phyloP scores from a whole-genome alignment of 2,329 filamentous ascomycete species.

The Parafenestella ontariensis region DNA sequence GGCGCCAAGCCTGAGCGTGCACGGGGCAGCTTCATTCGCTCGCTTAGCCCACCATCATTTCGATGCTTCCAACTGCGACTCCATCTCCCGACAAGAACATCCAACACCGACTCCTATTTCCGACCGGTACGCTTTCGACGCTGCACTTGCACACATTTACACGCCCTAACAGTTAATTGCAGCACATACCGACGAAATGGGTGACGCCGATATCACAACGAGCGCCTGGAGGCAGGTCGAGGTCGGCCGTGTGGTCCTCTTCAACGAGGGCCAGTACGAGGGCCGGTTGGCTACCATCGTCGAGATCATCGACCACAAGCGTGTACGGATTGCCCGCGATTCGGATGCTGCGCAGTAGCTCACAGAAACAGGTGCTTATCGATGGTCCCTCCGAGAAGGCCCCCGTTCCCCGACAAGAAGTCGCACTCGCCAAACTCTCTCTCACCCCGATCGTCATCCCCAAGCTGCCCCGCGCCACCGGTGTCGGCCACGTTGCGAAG shows the following conservation, averaged over 20 bases:
- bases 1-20: not conserved
- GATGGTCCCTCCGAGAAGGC: conserved; percentile 87
- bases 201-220: conserved; percentile 57
- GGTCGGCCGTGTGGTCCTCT: conserved; percentile 95
- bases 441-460: conserved; percentile 89
- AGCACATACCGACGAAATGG: conserved; percentile 54
- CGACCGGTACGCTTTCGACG: conserved; percentile 48
- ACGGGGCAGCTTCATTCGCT: conserved; percentile 1
- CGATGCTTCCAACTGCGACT: conserved; percentile 22
- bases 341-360: conserved; percentile 32
- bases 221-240: conserved; percentile 85
- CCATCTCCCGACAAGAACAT: conserved; percentile 38
- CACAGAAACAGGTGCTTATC: conserved; percentile 78
- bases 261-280: conserved; percentile 80
- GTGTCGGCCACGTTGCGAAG: conserved; percentile 82
- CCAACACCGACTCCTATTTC: conserved; percentile 46
- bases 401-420: conserved; percentile 84
- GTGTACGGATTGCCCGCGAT: conserved; percentile 72
- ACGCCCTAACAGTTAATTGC: conserved; percentile 33
- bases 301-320: conserved; percentile 99
- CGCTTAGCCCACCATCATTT: conserved; percentile 9
- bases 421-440: conserved; percentile 81
- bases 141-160: conserved; percentile 24
- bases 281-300: conserved; percentile 93
- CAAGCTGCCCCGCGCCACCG: conserved; percentile 83